Conservation (phyloP, 73 alveolate genomes). For the Paraurostyla sp. region DNA sequence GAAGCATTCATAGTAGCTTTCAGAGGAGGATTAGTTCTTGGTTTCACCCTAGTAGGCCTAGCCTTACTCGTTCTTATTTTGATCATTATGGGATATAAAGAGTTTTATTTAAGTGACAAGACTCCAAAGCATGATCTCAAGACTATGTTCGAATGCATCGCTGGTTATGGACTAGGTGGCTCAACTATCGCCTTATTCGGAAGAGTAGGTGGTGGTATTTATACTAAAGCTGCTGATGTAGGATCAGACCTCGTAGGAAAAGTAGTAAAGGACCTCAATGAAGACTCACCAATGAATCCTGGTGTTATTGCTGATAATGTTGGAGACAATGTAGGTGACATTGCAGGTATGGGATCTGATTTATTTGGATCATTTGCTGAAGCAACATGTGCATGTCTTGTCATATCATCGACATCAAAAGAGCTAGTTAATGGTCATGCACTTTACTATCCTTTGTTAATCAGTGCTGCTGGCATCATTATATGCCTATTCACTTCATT, state of each 20-base stretch:
- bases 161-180: slow-evolving; percentile 98
- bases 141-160: slow-evolving; percentile 85
- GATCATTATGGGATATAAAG: slow-evolving; percentile 74
- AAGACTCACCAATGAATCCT: slow-evolving; percentile 92
- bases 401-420: slow-evolving; percentile 89
- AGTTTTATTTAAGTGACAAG: slow-evolving; percentile 71
- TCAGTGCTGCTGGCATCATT: slow-evolving; percentile 89
- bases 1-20: slow-evolving; percentile 89
- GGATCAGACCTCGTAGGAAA: slow-evolving; percentile 98
- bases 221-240: slow-evolving; percentile 97
- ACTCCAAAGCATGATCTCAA: slow-evolving; percentile 69
- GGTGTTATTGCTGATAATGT: slow-evolving; percentile 96
- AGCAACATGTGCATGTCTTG: slow-evolving; percentile 96
- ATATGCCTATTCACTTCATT: slow-evolving; percentile 82
- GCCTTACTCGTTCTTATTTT: slow-evolving; percentile 73
- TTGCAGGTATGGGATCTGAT: slow-evolving; percentile 86
- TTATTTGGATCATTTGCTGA: slow-evolving; percentile 98
- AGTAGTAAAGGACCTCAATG: slow-evolving; percentile 90
- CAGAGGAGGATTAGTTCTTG: slow-evolving; percentile 91
- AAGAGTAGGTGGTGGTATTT: slow-evolving; percentile 98
- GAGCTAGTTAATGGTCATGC: slow-evolving; percentile 71
- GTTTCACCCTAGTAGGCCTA: slow-evolving; percentile 84
- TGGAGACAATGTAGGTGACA: slow-evolving; percentile 97
- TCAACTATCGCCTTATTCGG: slow-evolving; percentile 96
- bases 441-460: slow-evolving; percentile 86